These are phyloP conservation scores for Pseudovirgaria hyperparasitica DNA, from an alignment of 2,329 filamentous ascomycete species.

Conservation along the genomic window DNA sequence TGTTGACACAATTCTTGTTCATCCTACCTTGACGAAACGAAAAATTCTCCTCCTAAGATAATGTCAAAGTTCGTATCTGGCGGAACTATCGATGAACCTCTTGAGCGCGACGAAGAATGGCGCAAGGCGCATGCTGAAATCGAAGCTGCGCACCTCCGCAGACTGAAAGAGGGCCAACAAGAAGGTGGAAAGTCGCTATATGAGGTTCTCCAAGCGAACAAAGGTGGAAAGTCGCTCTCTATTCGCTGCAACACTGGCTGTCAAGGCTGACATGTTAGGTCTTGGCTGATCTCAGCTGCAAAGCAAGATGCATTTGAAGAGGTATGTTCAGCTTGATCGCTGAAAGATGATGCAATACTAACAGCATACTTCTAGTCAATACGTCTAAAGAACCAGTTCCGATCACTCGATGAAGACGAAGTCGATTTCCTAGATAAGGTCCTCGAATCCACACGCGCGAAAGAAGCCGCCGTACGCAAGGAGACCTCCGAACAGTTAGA, in stretches of 20 bases:
- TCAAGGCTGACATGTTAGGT: conserved; percentile 19
- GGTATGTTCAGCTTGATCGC: conserved; percentile 12
- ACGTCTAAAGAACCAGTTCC: conserved; percentile 63
- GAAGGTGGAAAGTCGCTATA: conserved; percentile 52
- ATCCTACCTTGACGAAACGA: no score
- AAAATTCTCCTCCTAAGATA: neutral
- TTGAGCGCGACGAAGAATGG: conserved; percentile 45
- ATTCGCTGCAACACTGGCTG: neutral
- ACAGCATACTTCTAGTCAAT: conserved; percentile 25
- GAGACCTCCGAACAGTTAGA: conserved; percentile 48
- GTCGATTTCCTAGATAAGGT: conserved; percentile 57
- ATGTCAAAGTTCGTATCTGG: conserved; percentile 11
- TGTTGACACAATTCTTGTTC: no score
- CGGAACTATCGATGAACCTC: conserved; percentile 15
- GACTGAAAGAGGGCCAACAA: conserved; percentile 38
- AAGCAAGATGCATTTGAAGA: conserved; percentile 78
- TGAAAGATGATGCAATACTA: neutral
- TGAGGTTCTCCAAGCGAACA: conserved; percentile 69
- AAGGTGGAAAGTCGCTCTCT: conserved; percentile 38
- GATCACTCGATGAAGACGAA: conserved; percentile 66
- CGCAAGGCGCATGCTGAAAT: conserved; percentile 51
- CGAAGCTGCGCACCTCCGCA: conserved; percentile 44
- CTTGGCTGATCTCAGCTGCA: conserved; percentile 39
- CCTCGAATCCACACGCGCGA: conserved; percentile 41
- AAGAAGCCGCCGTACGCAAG: conserved; percentile 43